phyloP scores from a whole-genome alignment of 1,139 yeast genomes.

The Scheffersomyces titani region DNA sequence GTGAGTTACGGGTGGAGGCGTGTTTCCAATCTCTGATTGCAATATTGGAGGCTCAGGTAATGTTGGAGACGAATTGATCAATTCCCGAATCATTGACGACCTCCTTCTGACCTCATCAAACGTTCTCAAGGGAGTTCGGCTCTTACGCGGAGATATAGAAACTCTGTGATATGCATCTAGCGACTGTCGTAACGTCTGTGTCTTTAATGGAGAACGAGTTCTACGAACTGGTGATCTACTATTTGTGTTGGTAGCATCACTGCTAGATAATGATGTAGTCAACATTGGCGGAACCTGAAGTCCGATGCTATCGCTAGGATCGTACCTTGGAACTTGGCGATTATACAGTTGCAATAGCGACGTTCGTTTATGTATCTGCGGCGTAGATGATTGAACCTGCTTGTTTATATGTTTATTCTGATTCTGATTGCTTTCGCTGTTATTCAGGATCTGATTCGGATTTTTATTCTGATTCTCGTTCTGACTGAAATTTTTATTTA shows the following conservation, averaged over 20 bases:
- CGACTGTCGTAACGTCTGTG: slow-evolving; percentile 36
- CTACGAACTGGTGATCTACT: slow-evolving; percentile 11
- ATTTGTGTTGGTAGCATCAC: slow-evolving; percentile 8
- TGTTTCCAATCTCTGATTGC: slow-evolving; percentile 29
- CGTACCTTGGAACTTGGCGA: slow-evolving; percentile 15
- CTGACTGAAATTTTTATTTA: neutral
- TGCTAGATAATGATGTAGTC: slow-evolving; percentile 13
- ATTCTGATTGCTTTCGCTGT: slow-evolving; percentile 16
- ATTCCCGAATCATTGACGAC: slow-evolving; percentile 43
- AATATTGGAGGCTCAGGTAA: slow-evolving; percentile 49
- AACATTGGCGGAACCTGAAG: slow-evolving; percentile 24
- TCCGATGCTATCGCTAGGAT: slow-evolving; percentile 26
- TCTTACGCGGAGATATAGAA: slow-evolving; percentile 36
- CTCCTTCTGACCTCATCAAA: slow-evolving; percentile 26
- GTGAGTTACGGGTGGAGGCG: slow-evolving; percentile 13
- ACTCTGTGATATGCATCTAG: slow-evolving; percentile 38
- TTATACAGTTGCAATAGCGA: slow-evolving; percentile 10
- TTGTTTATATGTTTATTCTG: slow-evolving; percentile 12
- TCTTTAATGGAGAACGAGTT: slow-evolving; percentile 9
- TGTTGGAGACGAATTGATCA: slow-evolving; percentile 53
- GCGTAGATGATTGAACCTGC: slow-evolving; percentile 36
- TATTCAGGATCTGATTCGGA: slow-evolving; percentile 5
- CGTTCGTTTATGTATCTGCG: slow-evolving; percentile 27
- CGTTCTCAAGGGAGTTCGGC: slow-evolving; percentile 24
- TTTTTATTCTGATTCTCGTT: slow-evolving; percentile 10